Conservation (phyloP, 768 basidiomycete species). For the Lactifluus volemus region DNA sequence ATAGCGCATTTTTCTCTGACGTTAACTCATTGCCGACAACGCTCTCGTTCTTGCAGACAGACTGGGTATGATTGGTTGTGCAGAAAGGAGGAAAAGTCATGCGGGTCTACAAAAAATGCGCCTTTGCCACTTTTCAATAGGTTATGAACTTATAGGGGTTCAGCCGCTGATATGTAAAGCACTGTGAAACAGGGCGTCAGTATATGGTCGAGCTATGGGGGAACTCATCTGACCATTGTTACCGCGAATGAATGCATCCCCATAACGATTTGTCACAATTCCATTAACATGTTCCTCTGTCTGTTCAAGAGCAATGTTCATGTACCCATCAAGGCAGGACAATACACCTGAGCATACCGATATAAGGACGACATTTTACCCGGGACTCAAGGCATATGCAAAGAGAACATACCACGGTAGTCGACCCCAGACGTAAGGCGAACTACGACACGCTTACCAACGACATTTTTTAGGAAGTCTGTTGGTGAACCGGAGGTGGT, state of each 20-base stretch:
- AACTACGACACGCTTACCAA: conserved; percentile 93
- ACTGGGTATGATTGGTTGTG: background rate
- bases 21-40: background rate
- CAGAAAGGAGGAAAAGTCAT: background rate
- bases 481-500: conserved; percentile 71
- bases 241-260: conserved; percentile 92
- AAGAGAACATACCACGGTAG: conserved; percentile 9
- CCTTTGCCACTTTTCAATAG: background rate
- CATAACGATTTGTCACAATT: conserved; percentile 77
- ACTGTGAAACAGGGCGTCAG: conserved; percentile 33
- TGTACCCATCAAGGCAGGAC: conserved; percentile 95
- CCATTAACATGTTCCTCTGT: conserved; percentile 95
- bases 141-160: conserved; percentile 4
- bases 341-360: conserved; percentile 56
- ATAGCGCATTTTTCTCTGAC: background rate
- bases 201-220: background rate
- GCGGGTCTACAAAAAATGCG: background rate
- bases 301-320: conserved; percentile 98
- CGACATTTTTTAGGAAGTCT: conserved; percentile 90
- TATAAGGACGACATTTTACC: background rate
- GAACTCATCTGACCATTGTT: conserved; percentile 60
- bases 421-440: conserved; percentile 37
- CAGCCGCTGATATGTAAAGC: conserved; percentile 40
- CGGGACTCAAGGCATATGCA: background rate
- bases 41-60: background rate